phyloP scores from a whole-genome alignment of 2,329 filamentous ascomycete species.

The Fusarium buharicum region DNA sequence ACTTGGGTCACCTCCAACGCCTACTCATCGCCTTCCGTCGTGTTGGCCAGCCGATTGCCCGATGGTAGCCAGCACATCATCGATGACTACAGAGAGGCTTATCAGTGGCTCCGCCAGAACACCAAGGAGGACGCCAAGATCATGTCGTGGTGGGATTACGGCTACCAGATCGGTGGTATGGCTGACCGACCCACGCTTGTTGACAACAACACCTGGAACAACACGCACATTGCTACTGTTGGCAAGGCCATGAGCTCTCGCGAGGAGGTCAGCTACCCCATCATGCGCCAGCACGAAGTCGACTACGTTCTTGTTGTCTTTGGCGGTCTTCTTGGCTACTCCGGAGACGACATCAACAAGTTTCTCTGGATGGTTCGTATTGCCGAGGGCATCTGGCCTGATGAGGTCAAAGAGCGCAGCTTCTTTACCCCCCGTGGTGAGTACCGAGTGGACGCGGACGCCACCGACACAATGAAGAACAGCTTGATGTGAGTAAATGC shows the following conservation, averaged over 20 bases:
- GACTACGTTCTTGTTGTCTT: slow-evolving; percentile 99
- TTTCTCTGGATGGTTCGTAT: slow-evolving; percentile 99
- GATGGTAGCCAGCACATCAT: slow-evolving; percentile 99
- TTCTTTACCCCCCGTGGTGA: slow-evolving; percentile 96
- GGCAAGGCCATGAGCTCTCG: slow-evolving; percentile 98
- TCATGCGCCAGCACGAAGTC: slow-evolving; percentile 98
- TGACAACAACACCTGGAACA: slow-evolving; percentile 99
- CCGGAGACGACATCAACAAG: slow-evolving; percentile 99
- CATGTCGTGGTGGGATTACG: slow-evolving; percentile 99
- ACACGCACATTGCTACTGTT: slow-evolving; percentile 98
- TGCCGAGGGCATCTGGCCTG: slow-evolving; percentile 99
- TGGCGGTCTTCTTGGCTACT: slow-evolving; percentile 94
- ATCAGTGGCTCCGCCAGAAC: slow-evolving; percentile 99
- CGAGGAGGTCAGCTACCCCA: slow-evolving; percentile 98
- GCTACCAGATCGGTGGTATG: slow-evolving; percentile 99
- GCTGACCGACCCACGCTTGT: slow-evolving; percentile 96
- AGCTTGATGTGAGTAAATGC: slow-evolving; percentile 87
- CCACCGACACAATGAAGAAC: slow-evolving; percentile 98
- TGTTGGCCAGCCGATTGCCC: slow-evolving; percentile 89
- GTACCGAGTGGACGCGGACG: slow-evolving; percentile 92
- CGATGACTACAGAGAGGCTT: slow-evolving; percentile 98
- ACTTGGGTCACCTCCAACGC: slow-evolving; percentile 99
- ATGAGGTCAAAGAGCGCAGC: slow-evolving; percentile 95
- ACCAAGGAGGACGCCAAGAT: slow-evolving; percentile 95
- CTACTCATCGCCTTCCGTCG: slow-evolving; percentile 97